Conservation (phyloP, 2,329 filamentous ascomycete genomes). For the Dactylonectria estremocensis region DNA sequence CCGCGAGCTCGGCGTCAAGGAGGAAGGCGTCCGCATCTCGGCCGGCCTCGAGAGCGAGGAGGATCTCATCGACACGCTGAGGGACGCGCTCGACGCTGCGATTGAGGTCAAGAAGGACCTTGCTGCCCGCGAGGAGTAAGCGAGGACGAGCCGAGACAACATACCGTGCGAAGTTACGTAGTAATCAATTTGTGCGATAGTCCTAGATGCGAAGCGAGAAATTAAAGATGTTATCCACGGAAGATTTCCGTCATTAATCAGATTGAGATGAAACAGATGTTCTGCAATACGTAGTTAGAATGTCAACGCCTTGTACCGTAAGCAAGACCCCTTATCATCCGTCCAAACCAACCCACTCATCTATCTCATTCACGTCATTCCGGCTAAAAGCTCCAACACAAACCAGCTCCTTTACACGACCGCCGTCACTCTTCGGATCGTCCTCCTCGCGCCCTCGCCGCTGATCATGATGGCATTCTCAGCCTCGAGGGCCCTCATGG, state of each 20-base stretch:
- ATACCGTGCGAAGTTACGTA: not conserved
- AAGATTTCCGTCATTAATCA: constrained; percentile 32
- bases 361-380: constrained; percentile 45
- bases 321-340: constrained; percentile 31
- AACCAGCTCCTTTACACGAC: constrained; percentile 31
- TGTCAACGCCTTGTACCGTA: constrained; percentile 45
- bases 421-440: constrained; percentile 79
- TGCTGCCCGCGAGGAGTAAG: not conserved
- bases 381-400: constrained; percentile 22
- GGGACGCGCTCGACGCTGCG: constrained; percentile 52
- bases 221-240: not conserved
- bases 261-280: constrained; percentile 32
- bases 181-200: not conserved
- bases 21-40: constrained; percentile 62
- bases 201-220: not conserved
- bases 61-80: constrained; percentile 58
- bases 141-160: not conserved
- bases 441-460: constrained; percentile 89
- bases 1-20: constrained; percentile 55
- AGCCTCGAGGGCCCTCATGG: constrained; percentile 83
- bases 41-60: constrained; percentile 63
- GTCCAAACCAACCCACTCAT: constrained; percentile 31
- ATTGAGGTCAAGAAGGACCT: constrained; percentile 30
- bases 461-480: constrained; percentile 86
- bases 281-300: constrained; percentile 31